Evolutionary conservation across 495 filamentous ascomycete species (phyloP).

Genomic region (Penicillium dipodomyicola): DNA sequence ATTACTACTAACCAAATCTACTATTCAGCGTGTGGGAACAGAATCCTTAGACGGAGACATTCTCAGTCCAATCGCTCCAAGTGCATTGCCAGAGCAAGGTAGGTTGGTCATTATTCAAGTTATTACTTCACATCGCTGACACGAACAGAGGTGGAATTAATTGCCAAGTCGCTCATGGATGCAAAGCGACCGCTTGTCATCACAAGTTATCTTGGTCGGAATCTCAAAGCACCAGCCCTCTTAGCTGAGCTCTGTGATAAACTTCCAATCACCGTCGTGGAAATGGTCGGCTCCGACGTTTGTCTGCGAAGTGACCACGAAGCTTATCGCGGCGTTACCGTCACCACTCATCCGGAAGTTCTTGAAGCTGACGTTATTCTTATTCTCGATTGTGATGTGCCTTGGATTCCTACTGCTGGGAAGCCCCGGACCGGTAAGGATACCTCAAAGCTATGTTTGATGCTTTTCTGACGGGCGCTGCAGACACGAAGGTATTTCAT

Average conservation of each 20-base stretch:
- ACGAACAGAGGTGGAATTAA: constrained; percentile 48
- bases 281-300: constrained; percentile 86
- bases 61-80: constrained; percentile 69
- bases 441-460: background rate
- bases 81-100: constrained; percentile 63
- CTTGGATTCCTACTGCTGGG: constrained; percentile 61
- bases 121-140: background rate
- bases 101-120: background rate
- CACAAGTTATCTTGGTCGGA: constrained; percentile 75
- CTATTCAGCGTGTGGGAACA: constrained; percentile 42
- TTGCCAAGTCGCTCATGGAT: constrained; percentile 62
- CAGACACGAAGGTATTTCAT: constrained; percentile 57
- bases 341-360: constrained; percentile 47
- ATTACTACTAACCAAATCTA: background rate
- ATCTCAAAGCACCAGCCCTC: constrained; percentile 58
- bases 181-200: constrained; percentile 74
- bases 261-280: constrained; percentile 74
- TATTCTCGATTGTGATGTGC: constrained; percentile 78
- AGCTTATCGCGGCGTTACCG: constrained; percentile 65
- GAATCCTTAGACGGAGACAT: constrained; percentile 55
- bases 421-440: constrained; percentile 46
- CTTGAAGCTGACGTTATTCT: constrained; percentile 71
- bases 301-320: constrained; percentile 77
- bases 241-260: constrained; percentile 74
- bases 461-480: background rate